phyloP scores from a whole-genome alignment of 768 basidiomycete genomes.

The Boletus vermiculosoides region DNA sequence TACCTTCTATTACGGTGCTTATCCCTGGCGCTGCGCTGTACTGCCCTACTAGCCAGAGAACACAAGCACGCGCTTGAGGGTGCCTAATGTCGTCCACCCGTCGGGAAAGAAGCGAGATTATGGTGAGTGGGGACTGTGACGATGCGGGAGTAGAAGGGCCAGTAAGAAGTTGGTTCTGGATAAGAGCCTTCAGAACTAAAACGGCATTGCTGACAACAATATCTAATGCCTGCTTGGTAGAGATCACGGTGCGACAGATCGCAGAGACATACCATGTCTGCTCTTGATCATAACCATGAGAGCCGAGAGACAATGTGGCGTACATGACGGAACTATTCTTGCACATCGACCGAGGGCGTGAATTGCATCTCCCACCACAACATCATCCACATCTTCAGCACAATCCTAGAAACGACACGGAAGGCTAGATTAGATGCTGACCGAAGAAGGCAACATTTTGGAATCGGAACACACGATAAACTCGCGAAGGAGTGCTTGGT shows the following conservation, averaged over 20 bases:
- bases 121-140: constrained; percentile 48
- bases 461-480: constrained; percentile 61
- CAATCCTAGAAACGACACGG: constrained; percentile 56
- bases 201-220: constrained; percentile 77
- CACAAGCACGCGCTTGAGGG: constrained; percentile 78
- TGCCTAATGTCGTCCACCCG: constrained; percentile 79
- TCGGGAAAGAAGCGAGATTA: constrained; percentile 77
- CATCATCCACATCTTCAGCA: constrained; percentile 73
- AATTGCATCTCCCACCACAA: constrained; percentile 69
- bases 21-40: constrained; percentile 52
- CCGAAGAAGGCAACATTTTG: neutral
- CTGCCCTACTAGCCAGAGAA: constrained; percentile 93
- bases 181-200: constrained; percentile 79
- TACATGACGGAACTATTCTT: constrained; percentile 61
- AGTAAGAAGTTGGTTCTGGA: constrained; percentile 61
- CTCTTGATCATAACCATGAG: constrained; percentile 81
- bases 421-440: neutral
- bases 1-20: constrained; percentile 45
- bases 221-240: constrained; percentile 46
- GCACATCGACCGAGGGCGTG: constrained; percentile 79
- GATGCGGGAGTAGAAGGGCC: constrained; percentile 29
- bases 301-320: constrained; percentile 68
- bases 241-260: neutral
- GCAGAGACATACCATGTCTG: constrained; percentile 53
- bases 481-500: constrained; percentile 72